These are phyloP conservation scores for Verticillium nonalfalfae DNA, from an alignment of 2,329 filamentous ascomycete genomes.

Conservation along the genomic window DNA sequence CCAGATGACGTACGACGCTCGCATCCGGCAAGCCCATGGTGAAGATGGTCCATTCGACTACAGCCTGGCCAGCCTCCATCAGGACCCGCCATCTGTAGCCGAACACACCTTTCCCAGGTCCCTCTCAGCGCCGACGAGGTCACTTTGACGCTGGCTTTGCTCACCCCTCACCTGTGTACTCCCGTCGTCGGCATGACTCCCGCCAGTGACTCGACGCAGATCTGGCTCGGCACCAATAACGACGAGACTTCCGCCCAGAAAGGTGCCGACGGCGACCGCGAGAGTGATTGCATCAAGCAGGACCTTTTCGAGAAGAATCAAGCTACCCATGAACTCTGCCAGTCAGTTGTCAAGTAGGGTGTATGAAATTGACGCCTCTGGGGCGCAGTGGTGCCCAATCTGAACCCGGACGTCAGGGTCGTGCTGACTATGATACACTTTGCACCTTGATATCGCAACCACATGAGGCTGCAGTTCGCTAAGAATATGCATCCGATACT, in stretches of 20 bases:
- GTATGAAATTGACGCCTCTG: conserved; percentile 55
- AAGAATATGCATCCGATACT: conserved; percentile 41
- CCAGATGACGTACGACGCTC: conserved; percentile 55
- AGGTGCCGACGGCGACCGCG: conserved; percentile 42
- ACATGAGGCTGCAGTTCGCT: conserved; percentile 48
- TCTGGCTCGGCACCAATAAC: conserved; percentile 53
- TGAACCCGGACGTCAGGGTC: conserved; percentile 39
- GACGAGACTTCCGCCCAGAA: conserved; percentile 33
- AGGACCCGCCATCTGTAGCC: conserved; percentile 47
- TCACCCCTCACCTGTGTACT: conserved; percentile 49
- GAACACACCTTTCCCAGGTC: conserved; percentile 38
- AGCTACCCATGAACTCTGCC: conserved; percentile 33
- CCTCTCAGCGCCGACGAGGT: conserved; percentile 40
- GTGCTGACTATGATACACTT: conserved; percentile 59
- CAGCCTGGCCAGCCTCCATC: conserved; percentile 55
- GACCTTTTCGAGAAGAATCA: conserved; percentile 30
- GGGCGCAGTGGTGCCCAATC: conserved; percentile 59
- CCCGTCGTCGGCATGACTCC: conserved; percentile 43
- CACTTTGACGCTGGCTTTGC: conserved; percentile 55
- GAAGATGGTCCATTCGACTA: conserved; percentile 56
- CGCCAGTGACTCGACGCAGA: conserved; percentile 48
- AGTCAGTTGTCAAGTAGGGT: conserved; percentile 43
- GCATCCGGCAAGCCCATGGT: conserved; percentile 39
- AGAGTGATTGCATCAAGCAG: conserved; percentile 41
- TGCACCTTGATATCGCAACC: conserved; percentile 49